Percentiles rank a stretch among this genome's conserved stretches.
Conservation (phyloP, 352 stramenopile species). For the Phytopythium ostracodes region DNA sequence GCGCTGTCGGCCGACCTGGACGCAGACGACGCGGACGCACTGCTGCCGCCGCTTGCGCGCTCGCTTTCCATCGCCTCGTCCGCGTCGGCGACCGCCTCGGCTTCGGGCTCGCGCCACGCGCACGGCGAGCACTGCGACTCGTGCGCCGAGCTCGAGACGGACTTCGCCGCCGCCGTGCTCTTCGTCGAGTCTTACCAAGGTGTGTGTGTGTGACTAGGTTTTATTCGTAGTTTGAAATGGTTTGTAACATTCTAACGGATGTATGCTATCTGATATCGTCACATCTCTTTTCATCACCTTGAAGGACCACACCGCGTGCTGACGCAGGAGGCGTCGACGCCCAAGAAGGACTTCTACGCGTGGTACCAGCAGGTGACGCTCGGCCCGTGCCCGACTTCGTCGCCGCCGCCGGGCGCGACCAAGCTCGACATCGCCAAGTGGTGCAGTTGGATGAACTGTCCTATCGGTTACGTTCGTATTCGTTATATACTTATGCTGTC, state of each 20-base stretch:
- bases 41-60: conserved; percentile 13
- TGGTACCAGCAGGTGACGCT: conserved; percentile 73
- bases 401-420: conserved; percentile 28
- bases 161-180: conserved; percentile 68
- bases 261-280: not conserved
- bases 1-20: conserved; percentile 33
- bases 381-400: conserved; percentile 36
- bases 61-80: conserved; percentile 31
- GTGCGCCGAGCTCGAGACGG: conserved; percentile 54
- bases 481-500: conserved; percentile 1
- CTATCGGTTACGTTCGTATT: not conserved
- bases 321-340: conserved; percentile 61
- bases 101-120: conserved; percentile 11
- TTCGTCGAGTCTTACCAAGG: conserved; percentile 82
- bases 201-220: not conserved
- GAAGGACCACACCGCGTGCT: conserved; percentile 66
- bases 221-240: conserved; percentile 2
- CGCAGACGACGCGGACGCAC: conserved; percentile 26
- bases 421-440: conserved; percentile 61
- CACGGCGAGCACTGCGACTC: conserved; percentile 34
- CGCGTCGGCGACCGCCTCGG: conserved; percentile 9
- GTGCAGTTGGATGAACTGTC: too few relatives aligned
- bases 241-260: not conserved
- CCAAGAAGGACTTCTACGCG: conserved; percentile 78
- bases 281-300: too few relatives aligned